Conservation (phyloP, 331 rosid species). For the Saraca asoca region DNA sequence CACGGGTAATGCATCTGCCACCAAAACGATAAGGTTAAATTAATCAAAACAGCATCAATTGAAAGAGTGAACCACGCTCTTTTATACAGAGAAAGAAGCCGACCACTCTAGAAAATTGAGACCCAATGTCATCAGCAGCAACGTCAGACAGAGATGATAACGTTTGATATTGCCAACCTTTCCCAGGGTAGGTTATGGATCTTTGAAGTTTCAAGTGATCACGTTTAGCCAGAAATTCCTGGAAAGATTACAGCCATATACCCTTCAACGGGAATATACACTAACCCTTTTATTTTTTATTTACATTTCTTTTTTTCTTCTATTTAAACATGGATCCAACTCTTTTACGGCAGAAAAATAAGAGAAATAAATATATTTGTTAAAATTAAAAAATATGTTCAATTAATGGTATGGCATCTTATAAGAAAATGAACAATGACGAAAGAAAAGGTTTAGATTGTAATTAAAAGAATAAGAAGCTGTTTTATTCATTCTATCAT, state of each 20-base stretch:
- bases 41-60: constrained; percentile 1
- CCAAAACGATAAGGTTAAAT: not conserved
- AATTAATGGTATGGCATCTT: no score
- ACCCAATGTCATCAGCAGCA: not conserved
- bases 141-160: not conserved
- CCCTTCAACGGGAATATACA: no score
- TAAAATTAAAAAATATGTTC: no score
- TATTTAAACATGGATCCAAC: no score
- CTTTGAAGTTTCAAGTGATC: no score
- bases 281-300: no score
- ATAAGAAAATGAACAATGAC: not conserved
- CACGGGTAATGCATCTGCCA: not conserved
- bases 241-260: no score
- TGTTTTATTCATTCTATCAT: constrained; percentile 60
- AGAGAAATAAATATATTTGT: no score
- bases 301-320: no score
- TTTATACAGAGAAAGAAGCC: not conserved
- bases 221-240: no score
- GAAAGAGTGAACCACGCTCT: not conserved
- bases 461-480: constrained; percentile 48
- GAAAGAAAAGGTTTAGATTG: not conserved
- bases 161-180: not conserved
- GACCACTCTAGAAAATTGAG: constrained; percentile 7
- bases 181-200: no score
- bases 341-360: no score